Percentiles rank a stretch among this genome's conserved stretches.
Evolutionary conservation across 345 rosid species (phyloP).

Genomic region (Acer campestre): DNA sequence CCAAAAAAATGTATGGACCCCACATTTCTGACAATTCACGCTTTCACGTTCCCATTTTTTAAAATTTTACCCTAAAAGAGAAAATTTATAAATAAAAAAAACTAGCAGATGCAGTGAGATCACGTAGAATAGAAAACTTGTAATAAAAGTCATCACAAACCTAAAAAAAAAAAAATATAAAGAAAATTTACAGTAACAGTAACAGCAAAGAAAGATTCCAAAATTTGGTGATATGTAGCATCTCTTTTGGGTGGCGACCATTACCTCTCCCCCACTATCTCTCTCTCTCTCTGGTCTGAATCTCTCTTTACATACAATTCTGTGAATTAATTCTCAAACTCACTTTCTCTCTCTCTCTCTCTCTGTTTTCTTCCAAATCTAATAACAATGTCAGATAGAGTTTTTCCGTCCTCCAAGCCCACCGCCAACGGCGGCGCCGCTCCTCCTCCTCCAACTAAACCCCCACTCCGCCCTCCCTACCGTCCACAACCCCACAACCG

Average conservation of each 20-base stretch:
- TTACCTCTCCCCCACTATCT: slow-evolving; percentile 10
- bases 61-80: no score
- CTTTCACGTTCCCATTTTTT: neutral
- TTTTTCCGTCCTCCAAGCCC: slow-evolving; percentile 74
- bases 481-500: slow-evolving; percentile 64
- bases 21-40: neutral
- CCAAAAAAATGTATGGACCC: slow-evolving; percentile 5
- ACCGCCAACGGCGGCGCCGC: slow-evolving; percentile 30
- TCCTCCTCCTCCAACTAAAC: slow-evolving; percentile 38
- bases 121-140: slow-evolving; percentile 9
- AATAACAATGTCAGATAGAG: slow-evolving; percentile 58
- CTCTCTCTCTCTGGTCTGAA: neutral
- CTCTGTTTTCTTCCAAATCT: neutral
- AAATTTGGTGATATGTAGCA: slow-evolving; percentile 29
- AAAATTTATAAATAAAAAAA: neutral
- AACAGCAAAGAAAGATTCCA: neutral
- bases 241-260: slow-evolving; percentile 25
- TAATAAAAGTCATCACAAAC: slow-evolving; percentile 10
- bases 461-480: slow-evolving; percentile 58
- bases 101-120: neutral
- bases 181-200: neutral
- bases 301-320: slow-evolving; percentile 24
- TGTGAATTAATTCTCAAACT: neutral
- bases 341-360: slow-evolving; percentile 8
- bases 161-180: neutral